These are phyloP conservation scores for Eucalyptus decipiens DNA, from an alignment of 345 rosid species.

Conservation along the genomic window DNA sequence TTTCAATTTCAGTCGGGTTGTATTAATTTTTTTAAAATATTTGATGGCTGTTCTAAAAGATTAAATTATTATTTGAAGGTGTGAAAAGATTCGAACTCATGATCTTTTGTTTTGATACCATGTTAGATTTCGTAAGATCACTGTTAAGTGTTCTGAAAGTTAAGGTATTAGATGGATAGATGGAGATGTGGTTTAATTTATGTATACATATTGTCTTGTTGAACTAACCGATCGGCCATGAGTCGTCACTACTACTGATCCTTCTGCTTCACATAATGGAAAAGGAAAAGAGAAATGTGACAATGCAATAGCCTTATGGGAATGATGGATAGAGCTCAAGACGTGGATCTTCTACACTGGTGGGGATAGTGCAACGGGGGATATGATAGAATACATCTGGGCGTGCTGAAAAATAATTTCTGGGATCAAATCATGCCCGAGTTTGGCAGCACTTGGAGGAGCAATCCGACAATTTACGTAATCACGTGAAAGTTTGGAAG, in stretches of 20 bases:
- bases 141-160: fast-evolving
- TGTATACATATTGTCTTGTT: background rate
- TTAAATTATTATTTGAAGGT: no score
- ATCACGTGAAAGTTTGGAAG: background rate
- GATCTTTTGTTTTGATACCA: fast-evolving
- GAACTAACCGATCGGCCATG: background rate
- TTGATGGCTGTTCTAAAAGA: no score
- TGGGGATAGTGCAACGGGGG: no score
- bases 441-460: background rate
- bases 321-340: no score
- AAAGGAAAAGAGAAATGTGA: background rate
- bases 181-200: no score
- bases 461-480: background rate
- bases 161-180: no score
- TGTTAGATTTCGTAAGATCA: no score
- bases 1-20: fast-evolving
- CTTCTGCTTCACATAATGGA: background rate
- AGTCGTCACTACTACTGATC: background rate
- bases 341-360: no score
- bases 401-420: background rate
- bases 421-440: background rate
- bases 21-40: fast-evolving
- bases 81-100: fast-evolving
- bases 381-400: background rate
- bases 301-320: background rate